phyloP scores from a whole-genome alignment of 371 early-diverging fungal genomes.

The Mucor racemosus region DNA sequence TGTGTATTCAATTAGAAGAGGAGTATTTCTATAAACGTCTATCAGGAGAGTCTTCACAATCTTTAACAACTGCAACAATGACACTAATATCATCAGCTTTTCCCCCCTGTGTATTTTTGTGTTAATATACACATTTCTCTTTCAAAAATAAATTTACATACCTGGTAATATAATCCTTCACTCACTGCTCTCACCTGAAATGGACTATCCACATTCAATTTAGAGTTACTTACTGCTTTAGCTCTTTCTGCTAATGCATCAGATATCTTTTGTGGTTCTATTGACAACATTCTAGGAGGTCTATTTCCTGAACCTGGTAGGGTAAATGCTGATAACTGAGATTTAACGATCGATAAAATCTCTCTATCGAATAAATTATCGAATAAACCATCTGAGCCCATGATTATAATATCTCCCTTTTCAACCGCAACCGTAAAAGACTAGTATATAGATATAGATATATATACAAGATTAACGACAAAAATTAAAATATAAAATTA shows the following conservation, averaged over 20 bases:
- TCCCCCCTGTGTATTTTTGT: conserved; percentile 65
- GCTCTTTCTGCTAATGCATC: conserved; percentile 81
- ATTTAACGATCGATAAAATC: conserved; percentile 48
- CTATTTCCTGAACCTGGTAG: conserved; percentile 47
- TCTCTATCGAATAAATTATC: conserved; percentile 85
- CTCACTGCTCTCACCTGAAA: conserved; percentile 85
- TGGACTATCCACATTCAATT: conserved; percentile 75
- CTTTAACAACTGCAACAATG: conserved; percentile 72
- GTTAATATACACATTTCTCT: background rate
- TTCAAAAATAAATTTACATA: conserved; percentile 14
- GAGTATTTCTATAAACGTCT: conserved; percentile 14
- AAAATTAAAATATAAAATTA: no score
- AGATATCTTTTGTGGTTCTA: conserved; percentile 74
- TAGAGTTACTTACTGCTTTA: conserved; percentile 78
- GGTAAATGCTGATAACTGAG: conserved; percentile 16
- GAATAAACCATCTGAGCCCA: conserved; percentile 80
- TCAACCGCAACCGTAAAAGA: conserved; percentile 75
- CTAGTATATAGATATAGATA: conserved; percentile 9
- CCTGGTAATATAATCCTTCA: conserved; percentile 79
- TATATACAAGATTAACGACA: background rate
- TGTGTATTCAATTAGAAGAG: background rate
- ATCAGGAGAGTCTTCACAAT: conserved; percentile 54
- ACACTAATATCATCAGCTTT: conserved; percentile 87
- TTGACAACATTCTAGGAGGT: conserved; percentile 15
- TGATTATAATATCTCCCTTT: conserved; percentile 73